Evolutionary conservation across 129 eudicot genomes (phyloP).

Genomic region (Centaurea solstitialis): DNA sequence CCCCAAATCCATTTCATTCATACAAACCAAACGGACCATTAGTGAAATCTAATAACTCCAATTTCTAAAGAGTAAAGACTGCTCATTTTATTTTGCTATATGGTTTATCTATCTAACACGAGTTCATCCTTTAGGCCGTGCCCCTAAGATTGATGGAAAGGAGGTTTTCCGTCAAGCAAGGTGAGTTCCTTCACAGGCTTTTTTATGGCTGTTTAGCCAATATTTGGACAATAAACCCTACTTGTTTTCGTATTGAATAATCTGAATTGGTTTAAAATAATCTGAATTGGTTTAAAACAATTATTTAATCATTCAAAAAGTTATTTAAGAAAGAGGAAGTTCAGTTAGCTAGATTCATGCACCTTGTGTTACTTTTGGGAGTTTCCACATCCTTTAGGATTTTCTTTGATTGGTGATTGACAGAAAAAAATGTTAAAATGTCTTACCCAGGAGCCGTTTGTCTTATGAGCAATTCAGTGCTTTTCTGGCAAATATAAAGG

Average conservation of each 20-base stretch:
- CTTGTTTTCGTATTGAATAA: not conserved
- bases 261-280: not conserved
- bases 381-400: not conserved
- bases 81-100: slow-evolving; percentile 1
- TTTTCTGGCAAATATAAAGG: slow-evolving; percentile 88
- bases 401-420: not conserved
- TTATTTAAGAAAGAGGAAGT: not conserved
- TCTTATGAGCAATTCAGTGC: slow-evolving; percentile 97
- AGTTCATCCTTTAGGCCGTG: slow-evolving; percentile 51
- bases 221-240: not conserved
- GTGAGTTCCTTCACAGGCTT: slow-evolving; percentile 29
- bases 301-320: slow-evolving; percentile 11
- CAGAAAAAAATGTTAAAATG: slow-evolving; percentile 3
- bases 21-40: too few relatives aligned
- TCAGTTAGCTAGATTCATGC: not conserved
- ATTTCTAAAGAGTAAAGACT: not conserved
- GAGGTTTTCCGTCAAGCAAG: slow-evolving; percentile 98
- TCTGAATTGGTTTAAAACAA: not conserved
- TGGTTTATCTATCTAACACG: slow-evolving; percentile 15
- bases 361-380: not conserved
- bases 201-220: not conserved
- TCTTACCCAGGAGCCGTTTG: slow-evolving; percentile 80
- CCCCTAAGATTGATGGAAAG: slow-evolving; percentile 88
- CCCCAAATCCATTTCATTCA: too few relatives aligned
- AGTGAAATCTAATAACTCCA: not conserved